phyloP scores from a whole-genome alignment of 306 rosid species.

The Senna tora region DNA sequence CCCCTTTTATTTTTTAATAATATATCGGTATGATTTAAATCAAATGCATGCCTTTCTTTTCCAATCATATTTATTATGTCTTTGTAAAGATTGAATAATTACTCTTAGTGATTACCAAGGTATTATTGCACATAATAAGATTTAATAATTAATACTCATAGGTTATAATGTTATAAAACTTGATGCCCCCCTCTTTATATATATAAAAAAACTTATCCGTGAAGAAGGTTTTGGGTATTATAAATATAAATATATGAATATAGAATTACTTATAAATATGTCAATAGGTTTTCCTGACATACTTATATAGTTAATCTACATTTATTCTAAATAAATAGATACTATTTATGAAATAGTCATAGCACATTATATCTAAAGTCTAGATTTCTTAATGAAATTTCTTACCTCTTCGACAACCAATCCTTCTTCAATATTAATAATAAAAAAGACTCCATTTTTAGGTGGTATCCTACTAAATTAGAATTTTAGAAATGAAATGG shows the following conservation, averaged over 20 bases:
- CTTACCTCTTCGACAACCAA: slow-evolving; percentile 40
- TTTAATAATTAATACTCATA: not conserved
- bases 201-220: not conserved
- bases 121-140: not conserved
- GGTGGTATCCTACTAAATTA: slow-evolving; percentile 22
- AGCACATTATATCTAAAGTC: slow-evolving; percentile 27
- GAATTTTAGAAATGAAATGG: slow-evolving; percentile 9
- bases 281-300: too few species aligned
- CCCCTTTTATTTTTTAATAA: not conserved
- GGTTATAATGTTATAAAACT: not conserved
- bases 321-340: too few species aligned
- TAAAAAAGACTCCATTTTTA: not conserved
- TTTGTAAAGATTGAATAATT: not conserved
- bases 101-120: not conserved
- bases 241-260: not conserved
- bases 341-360: not conserved
- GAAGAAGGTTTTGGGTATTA: not conserved
- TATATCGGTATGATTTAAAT: slow-evolving; percentile 22
- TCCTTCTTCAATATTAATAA: too few species aligned
- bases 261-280: too few species aligned
- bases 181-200: not conserved
- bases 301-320: too few species aligned
- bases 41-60: not conserved
- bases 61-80: not conserved
- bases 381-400: slow-evolving; percentile 39